phyloP scores from a whole-genome alignment of 257 asterid species.

The Solanum pimpinellifolium region DNA sequence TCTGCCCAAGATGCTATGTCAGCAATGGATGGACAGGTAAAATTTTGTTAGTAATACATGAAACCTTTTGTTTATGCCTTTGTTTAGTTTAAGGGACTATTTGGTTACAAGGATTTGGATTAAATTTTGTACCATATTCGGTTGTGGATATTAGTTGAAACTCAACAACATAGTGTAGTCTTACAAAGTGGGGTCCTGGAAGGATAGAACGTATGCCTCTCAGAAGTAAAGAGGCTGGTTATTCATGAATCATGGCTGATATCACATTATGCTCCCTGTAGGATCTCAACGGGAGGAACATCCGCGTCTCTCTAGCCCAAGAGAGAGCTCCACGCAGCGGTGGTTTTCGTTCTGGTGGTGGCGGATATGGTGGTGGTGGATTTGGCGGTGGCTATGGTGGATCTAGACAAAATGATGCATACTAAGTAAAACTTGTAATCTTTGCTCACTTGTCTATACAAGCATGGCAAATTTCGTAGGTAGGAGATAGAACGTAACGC shows the following conservation, averaged over 20 bases:
- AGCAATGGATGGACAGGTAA: constrained; percentile 87
- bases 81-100: neutral
- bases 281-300: constrained; percentile 59
- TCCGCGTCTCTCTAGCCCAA: constrained; percentile 51
- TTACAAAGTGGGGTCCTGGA: neutral
- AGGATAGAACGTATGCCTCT: neutral
- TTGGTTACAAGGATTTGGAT: neutral
- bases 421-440: neutral
- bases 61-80: neutral
- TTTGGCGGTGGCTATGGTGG: constrained; percentile 17
- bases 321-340: constrained; percentile 49
- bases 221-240: neutral
- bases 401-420: constrained; percentile 22
- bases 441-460: constrained; percentile 13
- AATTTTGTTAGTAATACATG: neutral
- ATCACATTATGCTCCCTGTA: neutral
- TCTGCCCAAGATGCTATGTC: constrained; percentile 56
- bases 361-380: constrained; percentile 17
- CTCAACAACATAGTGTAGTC: neutral
- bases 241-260: neutral
- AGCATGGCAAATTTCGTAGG: constrained; percentile 9
- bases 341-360: constrained; percentile 9
- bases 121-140: neutral
- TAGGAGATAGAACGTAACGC: neutral
- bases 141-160: neutral